phyloP scores from a whole-genome alignment of 2,329 filamentous ascomycete genomes.

The Aureobasidium sp. region DNA sequence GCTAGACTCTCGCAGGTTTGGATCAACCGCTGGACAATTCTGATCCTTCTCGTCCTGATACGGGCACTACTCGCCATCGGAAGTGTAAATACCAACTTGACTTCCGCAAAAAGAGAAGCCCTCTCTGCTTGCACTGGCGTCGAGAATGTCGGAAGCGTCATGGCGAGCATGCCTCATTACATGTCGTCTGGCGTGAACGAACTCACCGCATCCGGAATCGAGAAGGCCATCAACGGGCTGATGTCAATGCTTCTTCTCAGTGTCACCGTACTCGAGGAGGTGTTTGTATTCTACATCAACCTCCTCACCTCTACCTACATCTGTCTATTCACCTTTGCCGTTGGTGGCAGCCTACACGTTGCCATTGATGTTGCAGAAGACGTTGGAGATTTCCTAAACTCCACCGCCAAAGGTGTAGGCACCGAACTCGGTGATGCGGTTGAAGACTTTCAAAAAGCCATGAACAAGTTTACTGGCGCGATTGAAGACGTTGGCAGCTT shows the following conservation, averaged over 20 bases:
- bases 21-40: conserved; percentile 95
- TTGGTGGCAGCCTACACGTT: conserved; percentile 70
- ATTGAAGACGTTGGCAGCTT: conserved; percentile 38
- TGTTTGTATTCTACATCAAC: conserved; percentile 88
- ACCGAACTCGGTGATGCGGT: conserved; percentile 43
- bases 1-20: conserved; percentile 90
- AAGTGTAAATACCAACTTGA: conserved; percentile 66
- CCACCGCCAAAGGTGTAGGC: conserved; percentile 52
- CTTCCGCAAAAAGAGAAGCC: conserved; percentile 70
- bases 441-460: conserved; percentile 38
- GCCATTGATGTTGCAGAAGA: conserved; percentile 57
- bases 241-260: conserved; percentile 72
- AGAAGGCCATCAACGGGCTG: conserved; percentile 71
- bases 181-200: conserved; percentile 84
- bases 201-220: conserved; percentile 71
- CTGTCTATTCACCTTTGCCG: conserved; percentile 77
- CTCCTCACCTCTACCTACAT: conserved; percentile 85
- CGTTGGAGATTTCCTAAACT: conserved; percentile 55
- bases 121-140: conserved; percentile 85
- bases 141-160: conserved; percentile 84
- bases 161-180: conserved; percentile 98
- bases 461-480: conserved; percentile 52
- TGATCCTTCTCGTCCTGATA: conserved; percentile 77
- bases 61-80: conserved; percentile 71
- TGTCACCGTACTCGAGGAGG: conserved; percentile 74